Evolutionary conservation across 23 red algal genomes (phyloP).

Genomic region (Pyropia yezoensis): DNA sequence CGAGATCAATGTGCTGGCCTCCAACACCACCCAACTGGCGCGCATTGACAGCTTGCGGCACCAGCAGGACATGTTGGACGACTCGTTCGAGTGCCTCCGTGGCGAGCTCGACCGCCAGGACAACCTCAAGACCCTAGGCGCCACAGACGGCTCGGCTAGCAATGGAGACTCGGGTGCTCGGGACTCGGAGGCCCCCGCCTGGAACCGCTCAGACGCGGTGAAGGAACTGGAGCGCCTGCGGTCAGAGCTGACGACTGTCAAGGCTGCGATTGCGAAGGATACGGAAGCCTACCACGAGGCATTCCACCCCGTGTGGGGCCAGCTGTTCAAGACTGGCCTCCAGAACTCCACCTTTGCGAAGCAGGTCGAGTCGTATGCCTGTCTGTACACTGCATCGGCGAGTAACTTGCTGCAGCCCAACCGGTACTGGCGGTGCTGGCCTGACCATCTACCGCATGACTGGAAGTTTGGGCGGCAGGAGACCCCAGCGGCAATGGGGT

Average conservation of each 20-base stretch:
- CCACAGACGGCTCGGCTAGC: not conserved
- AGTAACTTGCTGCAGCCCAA: constrained; percentile 51
- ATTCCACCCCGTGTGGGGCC: constrained; percentile 94
- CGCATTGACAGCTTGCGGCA: constrained; percentile 45
- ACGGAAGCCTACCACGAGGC: constrained; percentile 63
- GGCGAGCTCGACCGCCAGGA: constrained; percentile 22
- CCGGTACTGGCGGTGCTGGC: too few relatives aligned
- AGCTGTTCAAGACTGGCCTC: constrained; percentile 95
- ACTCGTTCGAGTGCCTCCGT: constrained; percentile 74
- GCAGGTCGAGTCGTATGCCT: constrained; percentile 98
- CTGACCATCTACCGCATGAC: too few relatives aligned
- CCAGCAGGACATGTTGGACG: constrained; percentile 83
- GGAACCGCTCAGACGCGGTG: constrained; percentile 17
- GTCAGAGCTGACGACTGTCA: constrained; percentile 24
- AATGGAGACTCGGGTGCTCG: not conserved
- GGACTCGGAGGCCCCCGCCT: not conserved
- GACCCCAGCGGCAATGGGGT: too few relatives aligned
- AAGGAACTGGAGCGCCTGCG: constrained; percentile 24
- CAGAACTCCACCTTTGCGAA: constrained; percentile 96
- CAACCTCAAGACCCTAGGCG: not conserved
- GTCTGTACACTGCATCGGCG: constrained; percentile 85
- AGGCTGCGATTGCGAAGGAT: constrained; percentile 34
- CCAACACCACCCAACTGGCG: constrained; percentile 20
- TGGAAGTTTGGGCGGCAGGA: too few relatives aligned
- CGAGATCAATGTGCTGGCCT: constrained; percentile 81